These are phyloP conservation scores for Seiridium unicorne DNA, from an alignment of 2,329 filamentous ascomycete species.

Conservation along the genomic window DNA sequence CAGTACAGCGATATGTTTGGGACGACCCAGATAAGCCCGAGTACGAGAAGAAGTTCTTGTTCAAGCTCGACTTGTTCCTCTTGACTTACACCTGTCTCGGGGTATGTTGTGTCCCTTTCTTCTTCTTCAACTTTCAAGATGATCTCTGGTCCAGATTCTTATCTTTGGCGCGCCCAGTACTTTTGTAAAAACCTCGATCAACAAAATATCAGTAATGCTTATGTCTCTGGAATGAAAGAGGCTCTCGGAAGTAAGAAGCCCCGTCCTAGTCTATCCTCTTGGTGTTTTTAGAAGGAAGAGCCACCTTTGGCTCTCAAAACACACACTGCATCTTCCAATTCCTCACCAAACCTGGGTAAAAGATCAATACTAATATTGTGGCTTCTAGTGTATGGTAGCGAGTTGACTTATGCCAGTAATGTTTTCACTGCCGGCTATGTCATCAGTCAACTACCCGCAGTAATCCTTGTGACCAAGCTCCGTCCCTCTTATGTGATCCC, in stretches of 20 bases:
- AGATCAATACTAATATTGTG: too few species aligned
- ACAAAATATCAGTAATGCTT: slow-evolving; percentile 21
- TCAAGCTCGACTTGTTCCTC: slow-evolving; percentile 4
- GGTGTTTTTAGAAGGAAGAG: too few species aligned
- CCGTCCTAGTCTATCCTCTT: too few species aligned
- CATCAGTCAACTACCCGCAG: background rate
- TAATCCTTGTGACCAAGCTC: background rate
- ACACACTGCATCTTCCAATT: too few species aligned
- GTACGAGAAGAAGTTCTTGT: slow-evolving; percentile 14
- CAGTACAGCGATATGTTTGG: slow-evolving; percentile 23
- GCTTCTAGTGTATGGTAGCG: slow-evolving; percentile 18
- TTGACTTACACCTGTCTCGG: background rate
- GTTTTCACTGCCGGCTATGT: slow-evolving; percentile 17
- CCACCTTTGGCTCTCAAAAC: too few species aligned
- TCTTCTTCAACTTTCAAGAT: too few species aligned
- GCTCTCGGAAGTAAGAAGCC: background rate
- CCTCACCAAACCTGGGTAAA: too few species aligned
- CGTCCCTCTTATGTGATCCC: slow-evolving; percentile 19
- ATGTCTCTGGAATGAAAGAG: slow-evolving; percentile 26
- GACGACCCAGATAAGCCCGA: slow-evolving; percentile 25
- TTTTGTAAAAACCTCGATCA: slow-evolving; percentile 21
- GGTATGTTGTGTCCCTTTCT: background rate
- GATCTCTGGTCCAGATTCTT: too few species aligned
- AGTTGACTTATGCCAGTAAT: slow-evolving; percentile 12
- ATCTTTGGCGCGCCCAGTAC: background rate